These are phyloP conservation scores for Zasmidium angulare DNA, from an alignment of 2,329 filamentous ascomycete species.

Conservation along the genomic window DNA sequence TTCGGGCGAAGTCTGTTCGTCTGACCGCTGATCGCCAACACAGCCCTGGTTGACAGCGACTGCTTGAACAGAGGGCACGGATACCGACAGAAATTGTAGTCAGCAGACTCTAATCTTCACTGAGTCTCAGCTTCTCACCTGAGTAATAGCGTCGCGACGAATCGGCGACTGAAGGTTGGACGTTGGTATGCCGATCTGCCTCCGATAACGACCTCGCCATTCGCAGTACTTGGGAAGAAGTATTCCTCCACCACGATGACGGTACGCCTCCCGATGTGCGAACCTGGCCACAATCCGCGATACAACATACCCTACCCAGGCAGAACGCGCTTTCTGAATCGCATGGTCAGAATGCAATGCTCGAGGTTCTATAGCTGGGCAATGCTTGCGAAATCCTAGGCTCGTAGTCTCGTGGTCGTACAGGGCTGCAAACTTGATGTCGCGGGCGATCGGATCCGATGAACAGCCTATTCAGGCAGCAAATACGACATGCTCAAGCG, in stretches of 20 bases:
- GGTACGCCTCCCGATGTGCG: not conserved
- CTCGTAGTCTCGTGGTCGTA: not conserved
- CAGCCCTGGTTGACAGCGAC: not conserved
- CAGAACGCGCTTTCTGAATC: not conserved
- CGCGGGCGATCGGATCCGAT: not conserved
- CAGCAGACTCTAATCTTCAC: not conserved
- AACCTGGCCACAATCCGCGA: not conserved
- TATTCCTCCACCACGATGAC: not conserved
- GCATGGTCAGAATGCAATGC: not conserved
- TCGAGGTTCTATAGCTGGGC: not conserved
- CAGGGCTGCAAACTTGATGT: not conserved
- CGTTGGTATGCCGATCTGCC: not conserved
- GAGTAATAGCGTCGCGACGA: not conserved
- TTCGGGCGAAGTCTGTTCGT: not conserved
- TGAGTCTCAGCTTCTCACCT: not conserved
- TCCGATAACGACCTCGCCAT: not conserved
- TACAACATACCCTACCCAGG: not conserved
- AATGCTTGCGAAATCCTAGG: not conserved
- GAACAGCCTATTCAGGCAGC: not conserved
- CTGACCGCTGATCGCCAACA: conserved; percentile 1
- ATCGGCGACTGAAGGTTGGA: not conserved
- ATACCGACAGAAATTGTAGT: not conserved
- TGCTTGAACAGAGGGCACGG: not conserved
- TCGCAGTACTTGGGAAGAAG: not conserved
- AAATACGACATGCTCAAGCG: not conserved